A percentile compares a stretch with the other conserved stretches of the same genome.
phyloP scores from a whole-genome alignment of 768 basidiomycete species.

The Pholiota microspora region DNA sequence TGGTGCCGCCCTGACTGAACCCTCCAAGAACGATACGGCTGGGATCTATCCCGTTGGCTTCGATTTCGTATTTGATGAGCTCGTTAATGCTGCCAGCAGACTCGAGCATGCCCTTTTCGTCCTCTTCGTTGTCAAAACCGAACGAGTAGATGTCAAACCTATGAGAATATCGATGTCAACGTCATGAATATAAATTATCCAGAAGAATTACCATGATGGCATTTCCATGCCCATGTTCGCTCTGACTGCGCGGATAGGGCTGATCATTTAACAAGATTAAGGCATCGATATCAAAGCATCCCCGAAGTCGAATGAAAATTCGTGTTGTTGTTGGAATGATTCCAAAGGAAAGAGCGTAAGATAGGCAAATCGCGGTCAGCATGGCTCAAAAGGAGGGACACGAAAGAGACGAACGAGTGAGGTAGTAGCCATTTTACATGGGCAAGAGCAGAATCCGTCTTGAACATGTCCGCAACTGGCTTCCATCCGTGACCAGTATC shows the following conservation, averaged over 20 bases:
- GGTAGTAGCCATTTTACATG: slow-evolving; percentile 92
- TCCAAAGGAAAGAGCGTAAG: slow-evolving; percentile 1
- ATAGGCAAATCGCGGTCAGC: too few relatives aligned
- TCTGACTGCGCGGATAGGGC: slow-evolving; percentile 61
- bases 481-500: slow-evolving; percentile 76
- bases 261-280: slow-evolving; percentile 21
- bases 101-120: slow-evolving; percentile 72
- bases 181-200: slow-evolving; percentile 3
- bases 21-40: slow-evolving; percentile 82
- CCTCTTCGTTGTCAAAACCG: slow-evolving; percentile 61
- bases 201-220: slow-evolving; percentile 63
- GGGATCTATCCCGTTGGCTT: slow-evolving; percentile 57
- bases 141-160: slow-evolving; percentile 83
- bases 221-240: slow-evolving; percentile 73
- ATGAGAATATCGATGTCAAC: slow-evolving; percentile 9
- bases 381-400: background rate
- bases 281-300: slow-evolving; percentile 5
- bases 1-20: slow-evolving; percentile 83
- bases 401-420: slow-evolving; percentile 56
- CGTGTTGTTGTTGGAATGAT: background rate
- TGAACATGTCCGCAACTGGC: slow-evolving; percentile 71
- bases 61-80: slow-evolving; percentile 74
- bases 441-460: slow-evolving; percentile 46
- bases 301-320: slow-evolving; percentile 1
- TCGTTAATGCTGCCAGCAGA: slow-evolving; percentile 60